Evolutionary conservation across 2,329 filamentous ascomycete species (phyloP).

Genomic region (Amauroascus verrucosus): DNA sequence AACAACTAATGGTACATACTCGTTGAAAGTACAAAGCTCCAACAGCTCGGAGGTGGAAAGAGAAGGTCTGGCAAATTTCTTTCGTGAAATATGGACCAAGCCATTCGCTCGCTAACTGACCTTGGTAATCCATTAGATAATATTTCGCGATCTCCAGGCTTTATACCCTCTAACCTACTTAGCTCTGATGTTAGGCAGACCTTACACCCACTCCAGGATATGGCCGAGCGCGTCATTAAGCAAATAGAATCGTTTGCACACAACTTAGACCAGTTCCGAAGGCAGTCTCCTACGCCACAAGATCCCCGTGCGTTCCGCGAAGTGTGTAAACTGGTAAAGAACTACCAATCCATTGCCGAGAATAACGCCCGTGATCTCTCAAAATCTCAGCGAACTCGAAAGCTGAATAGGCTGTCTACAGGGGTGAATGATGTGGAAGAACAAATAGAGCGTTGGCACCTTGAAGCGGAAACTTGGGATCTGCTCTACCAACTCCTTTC

Average conservation of each 20-base stretch:
- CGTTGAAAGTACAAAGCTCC: slow-evolving; percentile 14
- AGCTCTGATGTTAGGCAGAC: slow-evolving; percentile 36
- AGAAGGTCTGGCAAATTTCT: slow-evolving; percentile 14
- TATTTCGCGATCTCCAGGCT: background rate
- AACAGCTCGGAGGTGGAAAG: slow-evolving; percentile 5
- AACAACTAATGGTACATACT: slow-evolving; percentile 23
- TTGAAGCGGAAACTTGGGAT: slow-evolving; percentile 86
- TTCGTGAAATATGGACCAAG: background rate
- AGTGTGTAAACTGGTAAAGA: slow-evolving; percentile 57
- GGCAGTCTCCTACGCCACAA: slow-evolving; percentile 24
- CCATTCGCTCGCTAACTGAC: background rate
- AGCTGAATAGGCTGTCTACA: slow-evolving; percentile 16
- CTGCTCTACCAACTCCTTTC: slow-evolving; percentile 65
- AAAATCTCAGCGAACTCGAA: slow-evolving; percentile 30
- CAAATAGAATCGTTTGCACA: slow-evolving; percentile 84
- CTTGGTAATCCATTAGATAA: background rate
- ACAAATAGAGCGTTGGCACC: slow-evolving; percentile 57
- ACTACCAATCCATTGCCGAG: slow-evolving; percentile 50
- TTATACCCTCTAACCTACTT: background rate
- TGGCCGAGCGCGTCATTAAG: slow-evolving; percentile 59
- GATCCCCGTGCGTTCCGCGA: slow-evolving; percentile 50
- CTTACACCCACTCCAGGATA: slow-evolving; percentile 51
- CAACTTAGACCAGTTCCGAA: slow-evolving; percentile 65
- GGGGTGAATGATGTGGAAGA: slow-evolving; percentile 20
- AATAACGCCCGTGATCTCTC: slow-evolving; percentile 39